Evolutionary conservation across 2,329 filamentous ascomycete species (phyloP), one percentile per base, ranked within the genome.

Genomic region (Hymenoscyphus infarciens): DNA sequence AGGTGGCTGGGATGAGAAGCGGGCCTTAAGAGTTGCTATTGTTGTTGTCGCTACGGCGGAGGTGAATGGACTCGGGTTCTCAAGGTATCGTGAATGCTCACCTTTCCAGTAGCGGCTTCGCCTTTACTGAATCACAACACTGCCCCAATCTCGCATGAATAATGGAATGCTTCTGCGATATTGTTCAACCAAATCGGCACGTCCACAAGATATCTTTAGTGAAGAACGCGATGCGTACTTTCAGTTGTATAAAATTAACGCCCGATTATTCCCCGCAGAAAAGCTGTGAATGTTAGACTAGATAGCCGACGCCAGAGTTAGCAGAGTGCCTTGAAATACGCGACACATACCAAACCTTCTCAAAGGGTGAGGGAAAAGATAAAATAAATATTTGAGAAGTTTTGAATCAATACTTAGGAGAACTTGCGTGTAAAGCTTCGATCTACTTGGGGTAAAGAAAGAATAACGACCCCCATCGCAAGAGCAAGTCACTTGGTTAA

Each of bases 11-110:
- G 19, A 25, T 49, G 19, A 49, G 45, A 49, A 49, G 19, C 45
- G 45, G 29, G 22, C 19, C 19, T 25, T 22, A 45, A 45, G 5
- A 22, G 42, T 19, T 45, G n/a, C 42, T 45, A 49, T 49, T 25
- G 19, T 49, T 19, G 19, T n/a, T 13, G n/a, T 15, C 2, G 45
- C n/a, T 1, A 6, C 8, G 16, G n/a, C 8, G n/a, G 19, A 6
- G 45, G 45, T 49, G 45, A 49, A 49, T 49, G n/a, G 8, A 49
- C 45, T 49, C 19, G 45, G 19, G 19, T 25, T 19, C 45, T n/a
- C 42, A 22, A 45, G 42, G n/a, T 45, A 22, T 45, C 42, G 42
- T 45, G 42, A 45, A 45, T 45, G 42, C n/a, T 45, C n/a, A 39
- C 38, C 38, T 42, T 42, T 42, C 6, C 39, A 49, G 19, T 25